Conservation (phyloP, 2,329 filamentous ascomycete species). For the Paraconiothyrium sp. region DNA sequence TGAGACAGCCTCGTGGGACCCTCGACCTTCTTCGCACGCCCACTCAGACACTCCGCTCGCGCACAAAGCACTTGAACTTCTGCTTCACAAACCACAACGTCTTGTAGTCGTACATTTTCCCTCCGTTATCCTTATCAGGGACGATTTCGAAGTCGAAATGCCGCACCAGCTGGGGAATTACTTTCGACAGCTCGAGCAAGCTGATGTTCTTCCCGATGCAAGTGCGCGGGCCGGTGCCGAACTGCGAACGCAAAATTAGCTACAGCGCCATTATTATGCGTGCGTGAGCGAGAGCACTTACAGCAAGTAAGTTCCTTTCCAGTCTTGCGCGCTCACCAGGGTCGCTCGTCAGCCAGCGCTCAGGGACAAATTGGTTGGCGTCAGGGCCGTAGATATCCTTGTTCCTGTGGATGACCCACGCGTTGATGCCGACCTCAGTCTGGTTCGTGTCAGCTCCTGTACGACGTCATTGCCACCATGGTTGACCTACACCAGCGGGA, state of each 20-base stretch:
- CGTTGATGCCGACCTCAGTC: slow-evolving; percentile 56
- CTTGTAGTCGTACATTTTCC: too few relatives aligned
- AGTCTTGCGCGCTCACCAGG: too few relatives aligned
- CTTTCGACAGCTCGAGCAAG: slow-evolving; percentile 33
- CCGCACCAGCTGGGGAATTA: slow-evolving; percentile 31
- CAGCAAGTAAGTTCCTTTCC: too few relatives aligned
- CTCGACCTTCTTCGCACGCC: too few relatives aligned
- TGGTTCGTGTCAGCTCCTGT: slow-evolving; percentile 23
- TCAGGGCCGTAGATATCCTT: slow-evolving; percentile 51
- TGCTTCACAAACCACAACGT: too few relatives aligned
- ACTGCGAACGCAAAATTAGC: slow-evolving; percentile 14
- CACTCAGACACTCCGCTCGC: too few relatives aligned
- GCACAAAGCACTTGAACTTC: too few relatives aligned
- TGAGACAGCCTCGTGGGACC: too few relatives aligned
- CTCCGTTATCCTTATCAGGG: too few relatives aligned
- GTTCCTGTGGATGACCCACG: slow-evolving; percentile 57
- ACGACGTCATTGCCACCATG: neutral
- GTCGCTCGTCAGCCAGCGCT: slow-evolving; percentile 50
- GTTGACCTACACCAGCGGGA: slow-evolving; percentile 41
- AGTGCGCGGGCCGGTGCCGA: slow-evolving; percentile 30
- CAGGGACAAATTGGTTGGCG: slow-evolving; percentile 52
- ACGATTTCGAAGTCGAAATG: slow-evolving; percentile 25
- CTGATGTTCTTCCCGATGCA: slow-evolving; percentile 39
- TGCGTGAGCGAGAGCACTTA: neutral
- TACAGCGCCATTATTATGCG: neutral